Evolutionary conservation across 257 asterid species (phyloP), one percentile per base, ranked within the genome.

Genomic region (Ehretia macrophylla): DNA sequence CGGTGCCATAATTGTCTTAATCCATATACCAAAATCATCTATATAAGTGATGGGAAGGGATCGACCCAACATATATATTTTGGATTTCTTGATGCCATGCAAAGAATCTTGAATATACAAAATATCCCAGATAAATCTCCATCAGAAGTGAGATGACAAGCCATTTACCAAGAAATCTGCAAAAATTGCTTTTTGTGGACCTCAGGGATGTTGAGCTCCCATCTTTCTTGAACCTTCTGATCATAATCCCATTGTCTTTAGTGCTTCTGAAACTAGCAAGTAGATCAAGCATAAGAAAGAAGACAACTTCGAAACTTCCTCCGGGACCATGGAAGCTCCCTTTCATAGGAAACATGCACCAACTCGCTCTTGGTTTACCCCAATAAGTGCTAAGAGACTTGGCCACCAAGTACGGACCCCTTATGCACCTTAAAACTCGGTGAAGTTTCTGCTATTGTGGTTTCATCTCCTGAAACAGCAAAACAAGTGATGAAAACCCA

Each of bases 371-470:
- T 0, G 16, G 51, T 0, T 65, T 51, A 2, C 73, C 73, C 4
- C 79, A 77, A 17, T 73, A 14, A 13, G 63, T 32, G 0, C 65
- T 81, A 32, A 62, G 56, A 4, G 42, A 58, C 46, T 20, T 81
- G 4, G 58, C 87, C 49, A 44, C 9, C 18, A 75, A 58, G 61
- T 52, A 69, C 27, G 84, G 87, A 4, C 75, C 75, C 0, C 14
- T 75, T 37, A 75, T 78, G 84, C 78, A 69, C 1, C 67, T 77
- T 77, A 0, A 63, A 65, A 49, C 66, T 77, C 0, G 87, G 84
- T 0, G 68, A 72, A 35, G 17, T 77, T 14, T 51, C 79, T 0
- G 39, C 67, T 0, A 18, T 72, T 4, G 55, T 77, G 5, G 62
- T 77, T 23, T 75, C 84, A 8, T 69, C 80, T 0, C 68, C 81